These are phyloP conservation scores for Colletotrichum sp. DNA, from an alignment of 2,329 filamentous ascomycete species.

Conservation along the genomic window DNA sequence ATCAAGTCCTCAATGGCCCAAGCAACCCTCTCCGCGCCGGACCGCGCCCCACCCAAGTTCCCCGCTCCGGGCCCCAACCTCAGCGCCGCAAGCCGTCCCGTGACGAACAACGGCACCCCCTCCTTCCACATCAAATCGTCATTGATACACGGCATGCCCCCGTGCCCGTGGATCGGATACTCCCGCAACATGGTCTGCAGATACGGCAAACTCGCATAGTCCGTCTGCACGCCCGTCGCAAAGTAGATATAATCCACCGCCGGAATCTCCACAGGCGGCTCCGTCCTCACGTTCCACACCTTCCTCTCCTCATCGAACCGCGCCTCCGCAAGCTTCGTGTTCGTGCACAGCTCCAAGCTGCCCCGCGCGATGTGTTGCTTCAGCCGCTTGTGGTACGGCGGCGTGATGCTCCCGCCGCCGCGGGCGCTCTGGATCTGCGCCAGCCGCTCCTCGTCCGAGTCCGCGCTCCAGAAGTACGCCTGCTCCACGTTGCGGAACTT, in stretches of 20 bases:
- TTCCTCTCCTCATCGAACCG: conserved; percentile 51
- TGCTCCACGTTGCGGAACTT: conserved; percentile 83
- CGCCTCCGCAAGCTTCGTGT: conserved; percentile 60
- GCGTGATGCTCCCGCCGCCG: conserved; percentile 79
- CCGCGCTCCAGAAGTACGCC: conserved; percentile 78
- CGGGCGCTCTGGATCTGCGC: conserved; percentile 70
- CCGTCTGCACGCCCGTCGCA: conserved; percentile 73
- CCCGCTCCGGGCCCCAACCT: conserved; percentile 74
- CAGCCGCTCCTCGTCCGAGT: conserved; percentile 71
- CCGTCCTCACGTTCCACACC: conserved; percentile 51
- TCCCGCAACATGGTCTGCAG: conserved; percentile 63
- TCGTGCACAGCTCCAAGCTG: conserved; percentile 59
- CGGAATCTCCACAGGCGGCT: conserved; percentile 60
- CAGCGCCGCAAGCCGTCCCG: conserved; percentile 70
- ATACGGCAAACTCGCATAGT: conserved; percentile 66
- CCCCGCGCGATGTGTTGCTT: conserved; percentile 61
- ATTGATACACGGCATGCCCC: conserved; percentile 75
- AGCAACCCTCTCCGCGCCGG: conserved; percentile 75
- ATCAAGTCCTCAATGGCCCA: conserved; percentile 71
- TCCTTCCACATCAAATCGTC: conserved; percentile 79
- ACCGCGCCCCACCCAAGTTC: conserved; percentile 75
- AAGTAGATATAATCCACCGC: conserved; percentile 74
- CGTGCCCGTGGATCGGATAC: conserved; percentile 65
- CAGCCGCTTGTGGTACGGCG: conserved; percentile 70
- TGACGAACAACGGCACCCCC: conserved; percentile 75